These are phyloP conservation scores for Leavenworthia alabamica DNA, from an alignment of 345 rosid genomes.

Conservation along the genomic window DNA sequence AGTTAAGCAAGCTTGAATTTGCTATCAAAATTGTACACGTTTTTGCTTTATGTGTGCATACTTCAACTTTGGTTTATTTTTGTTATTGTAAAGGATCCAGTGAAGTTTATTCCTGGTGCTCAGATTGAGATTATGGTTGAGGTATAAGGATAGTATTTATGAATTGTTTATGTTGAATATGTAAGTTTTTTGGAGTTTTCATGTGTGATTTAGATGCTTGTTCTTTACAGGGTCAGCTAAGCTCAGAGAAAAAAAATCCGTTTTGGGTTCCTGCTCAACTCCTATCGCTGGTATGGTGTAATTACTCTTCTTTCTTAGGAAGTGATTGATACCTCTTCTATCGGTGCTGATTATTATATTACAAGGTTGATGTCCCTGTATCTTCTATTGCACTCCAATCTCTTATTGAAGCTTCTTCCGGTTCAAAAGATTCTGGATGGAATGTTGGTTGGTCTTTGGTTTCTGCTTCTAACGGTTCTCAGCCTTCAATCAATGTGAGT, in stretches of 20 bases:
- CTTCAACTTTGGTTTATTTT: conserved; percentile 15
- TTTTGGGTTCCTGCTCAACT: conserved; percentile 51
- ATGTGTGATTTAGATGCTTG: conserved; percentile 5
- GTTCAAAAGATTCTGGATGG: conserved; percentile 68
- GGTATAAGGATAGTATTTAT: conserved; percentile 34
- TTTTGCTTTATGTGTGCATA: not conserved
- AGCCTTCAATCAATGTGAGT: conserved; percentile 30
- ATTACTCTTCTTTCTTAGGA: not conserved
- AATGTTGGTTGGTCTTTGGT: conserved; percentile 94
- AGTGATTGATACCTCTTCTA: not conserved
- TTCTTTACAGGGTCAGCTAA: conserved; percentile 41
- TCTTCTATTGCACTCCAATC: conserved; percentile 70
- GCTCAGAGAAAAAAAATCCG: conserved; percentile 33
- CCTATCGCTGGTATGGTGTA: conserved; percentile 50
- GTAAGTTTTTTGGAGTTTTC: not conserved
- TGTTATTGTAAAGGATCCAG: conserved; percentile 42
- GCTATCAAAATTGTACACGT: not conserved
- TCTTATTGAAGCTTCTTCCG: conserved; percentile 63
- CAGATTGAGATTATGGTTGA: conserved; percentile 66
- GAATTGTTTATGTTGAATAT: conserved; percentile 17
- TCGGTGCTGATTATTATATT: conserved; percentile 19
- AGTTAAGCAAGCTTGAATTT: not conserved
- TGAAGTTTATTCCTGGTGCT: conserved; percentile 71
- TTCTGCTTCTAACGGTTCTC: conserved; percentile 39
- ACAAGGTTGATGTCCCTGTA: conserved; percentile 77